Evolutionary conservation across 176 grass and related monocot species (phyloP).

Genomic region (Urochloa ruziziensis): DNA sequence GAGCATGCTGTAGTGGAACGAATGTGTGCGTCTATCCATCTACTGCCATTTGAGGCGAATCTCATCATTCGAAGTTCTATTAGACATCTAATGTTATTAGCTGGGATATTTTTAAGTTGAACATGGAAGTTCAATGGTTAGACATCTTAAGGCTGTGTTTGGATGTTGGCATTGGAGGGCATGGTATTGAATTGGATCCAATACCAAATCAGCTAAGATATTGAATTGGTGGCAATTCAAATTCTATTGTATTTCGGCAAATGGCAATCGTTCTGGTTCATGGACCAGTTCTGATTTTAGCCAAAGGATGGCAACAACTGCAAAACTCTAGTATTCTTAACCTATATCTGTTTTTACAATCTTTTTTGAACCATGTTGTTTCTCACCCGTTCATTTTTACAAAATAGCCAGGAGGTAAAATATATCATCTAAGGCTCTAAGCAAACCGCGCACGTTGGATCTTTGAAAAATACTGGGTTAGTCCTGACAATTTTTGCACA

Average conservation of each 20-base stretch:
- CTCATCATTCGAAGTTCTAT: background rate
- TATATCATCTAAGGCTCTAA: no score
- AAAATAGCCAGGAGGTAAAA: background rate
- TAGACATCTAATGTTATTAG: background rate
- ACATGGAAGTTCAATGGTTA: background rate
- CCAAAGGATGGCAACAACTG: no score
- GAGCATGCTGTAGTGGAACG: background rate
- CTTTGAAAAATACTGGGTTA: background rate
- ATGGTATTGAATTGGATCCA: no score
- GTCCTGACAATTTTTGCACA: background rate
- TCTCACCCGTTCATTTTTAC: background rate
- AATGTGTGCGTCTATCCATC: background rate
- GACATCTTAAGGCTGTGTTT: no score
- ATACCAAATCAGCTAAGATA: background rate
- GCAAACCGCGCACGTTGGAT: background rate
- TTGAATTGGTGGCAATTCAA: background rate
- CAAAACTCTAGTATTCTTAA: background rate
- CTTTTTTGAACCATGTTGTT: background rate
- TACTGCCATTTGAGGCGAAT: background rate
- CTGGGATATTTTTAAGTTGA: background rate
- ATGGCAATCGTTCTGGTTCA: background rate
- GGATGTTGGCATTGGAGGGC: no score
- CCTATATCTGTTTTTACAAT: background rate
- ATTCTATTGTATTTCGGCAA: background rate
- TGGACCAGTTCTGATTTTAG: background rate